These are phyloP conservation scores for Penicillium sp. DNA, from an alignment of 2,329 filamentous ascomycete species.

Conservation along the genomic window DNA sequence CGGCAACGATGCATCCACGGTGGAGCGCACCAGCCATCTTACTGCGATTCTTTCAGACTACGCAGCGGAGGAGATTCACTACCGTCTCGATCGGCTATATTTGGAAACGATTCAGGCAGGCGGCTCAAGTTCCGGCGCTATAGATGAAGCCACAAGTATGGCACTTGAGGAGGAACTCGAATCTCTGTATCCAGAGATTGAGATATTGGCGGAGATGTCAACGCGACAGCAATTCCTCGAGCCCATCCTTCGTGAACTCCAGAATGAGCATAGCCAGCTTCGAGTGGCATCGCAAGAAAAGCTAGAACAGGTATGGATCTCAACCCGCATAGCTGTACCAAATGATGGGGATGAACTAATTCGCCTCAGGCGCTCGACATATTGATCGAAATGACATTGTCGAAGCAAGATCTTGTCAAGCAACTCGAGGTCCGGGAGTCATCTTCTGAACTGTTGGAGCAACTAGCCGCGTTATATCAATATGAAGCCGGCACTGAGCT, in stretches of 20 bases:
- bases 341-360: conserved; percentile 11
- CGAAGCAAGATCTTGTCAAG: conserved; percentile 29
- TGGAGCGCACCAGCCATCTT: conserved; percentile 31
- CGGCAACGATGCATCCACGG: conserved; percentile 28
- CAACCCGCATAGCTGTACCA: background rate
- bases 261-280: conserved; percentile 31
- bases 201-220: conserved; percentile 41
- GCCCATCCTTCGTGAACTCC: conserved; percentile 37
- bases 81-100: conserved; percentile 41
- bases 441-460: conserved; percentile 34
- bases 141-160: conserved; percentile 19
- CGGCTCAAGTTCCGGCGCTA: background rate
- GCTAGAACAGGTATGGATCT: conserved; percentile 32
- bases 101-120: conserved; percentile 28
- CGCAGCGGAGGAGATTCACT: conserved; percentile 38
- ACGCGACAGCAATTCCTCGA: conserved; percentile 43
- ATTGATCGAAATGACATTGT: conserved; percentile 34
- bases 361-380: conserved; percentile 31
- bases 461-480: conserved; percentile 32
- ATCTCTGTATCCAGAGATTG: conserved; percentile 41
- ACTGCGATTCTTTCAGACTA: conserved; percentile 31
- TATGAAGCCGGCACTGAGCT: conserved; percentile 27
- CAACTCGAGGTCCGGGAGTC: conserved; percentile 34
- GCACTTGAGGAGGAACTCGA: conserved; percentile 38
- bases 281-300: conserved; percentile 32